phyloP scores from a whole-genome alignment of 108 stramenopile genomes.

The Cyclotella distinguenda region DNA sequence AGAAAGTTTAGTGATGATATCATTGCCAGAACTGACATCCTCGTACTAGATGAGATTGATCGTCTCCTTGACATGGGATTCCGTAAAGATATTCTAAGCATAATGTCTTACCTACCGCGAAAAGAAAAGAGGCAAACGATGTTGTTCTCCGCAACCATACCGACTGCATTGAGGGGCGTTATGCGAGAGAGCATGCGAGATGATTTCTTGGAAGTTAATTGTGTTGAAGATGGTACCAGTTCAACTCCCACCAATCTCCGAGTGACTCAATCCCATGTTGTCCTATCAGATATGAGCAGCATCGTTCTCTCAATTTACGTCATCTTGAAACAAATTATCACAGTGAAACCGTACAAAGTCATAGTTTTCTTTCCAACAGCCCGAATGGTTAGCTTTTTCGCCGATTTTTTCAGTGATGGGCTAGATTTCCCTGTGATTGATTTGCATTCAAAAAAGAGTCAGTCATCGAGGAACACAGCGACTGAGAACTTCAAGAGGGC shows the following conservation, averaged over 20 bases:
- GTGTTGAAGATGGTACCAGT: conserved; percentile 50
- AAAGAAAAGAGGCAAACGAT: conserved; percentile 75
- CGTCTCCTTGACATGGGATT: conserved; percentile 89
- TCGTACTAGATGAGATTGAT: conserved; percentile 87
- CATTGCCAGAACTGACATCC: conserved; percentile 33
- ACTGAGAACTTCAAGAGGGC: conserved; percentile 55
- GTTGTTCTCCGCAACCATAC: conserved; percentile 82
- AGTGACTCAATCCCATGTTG: conserved; percentile 47
- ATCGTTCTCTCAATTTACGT: conserved; percentile 31
- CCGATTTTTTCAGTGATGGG: conserved; percentile 55
- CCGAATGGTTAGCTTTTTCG: conserved; percentile 62
- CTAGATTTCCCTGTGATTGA: conserved; percentile 54
- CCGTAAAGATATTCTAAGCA: conserved; percentile 66
- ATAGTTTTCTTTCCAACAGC: conserved; percentile 87
- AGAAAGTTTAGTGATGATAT: conserved; percentile 48
- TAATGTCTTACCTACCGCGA: conserved; percentile 58
- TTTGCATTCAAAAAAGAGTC: conserved; percentile 79
- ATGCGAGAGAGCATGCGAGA: conserved; percentile 39
- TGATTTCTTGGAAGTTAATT: conserved; percentile 46
- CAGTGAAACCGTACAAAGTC: conserved; percentile 57
- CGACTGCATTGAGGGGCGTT: conserved; percentile 46
- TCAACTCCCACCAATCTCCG: conserved; percentile 40
- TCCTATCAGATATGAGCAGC: conserved; percentile 26
- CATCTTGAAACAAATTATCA: conserved; percentile 40
- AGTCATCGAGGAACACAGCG: conserved; percentile 63